Evolutionary conservation across 441 rosid species (phyloP).

Genomic region (Sinapis alba): DNA sequence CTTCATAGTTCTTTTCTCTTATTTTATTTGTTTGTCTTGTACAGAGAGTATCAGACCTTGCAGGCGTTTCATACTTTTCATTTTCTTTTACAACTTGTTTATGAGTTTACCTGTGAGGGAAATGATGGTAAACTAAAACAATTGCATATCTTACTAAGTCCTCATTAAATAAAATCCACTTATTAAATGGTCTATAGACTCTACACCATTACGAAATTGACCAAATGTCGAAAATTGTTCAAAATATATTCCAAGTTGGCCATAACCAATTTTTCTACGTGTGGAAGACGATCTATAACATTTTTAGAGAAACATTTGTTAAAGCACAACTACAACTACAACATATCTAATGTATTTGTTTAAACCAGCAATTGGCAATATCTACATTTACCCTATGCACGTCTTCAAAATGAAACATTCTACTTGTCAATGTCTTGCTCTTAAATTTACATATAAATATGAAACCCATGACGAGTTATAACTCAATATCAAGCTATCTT

Average conservation of each 20-base stretch:
- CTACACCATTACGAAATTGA: background rate
- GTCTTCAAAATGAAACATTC: background rate
- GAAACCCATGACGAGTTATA: background rate
- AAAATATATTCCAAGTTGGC: background rate
- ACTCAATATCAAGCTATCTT: background rate
- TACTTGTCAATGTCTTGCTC: background rate
- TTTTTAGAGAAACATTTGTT: background rate
- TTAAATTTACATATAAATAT: background rate
- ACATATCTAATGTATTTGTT: background rate
- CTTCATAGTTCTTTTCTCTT: background rate
- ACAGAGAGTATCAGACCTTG: background rate
- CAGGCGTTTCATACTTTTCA: background rate
- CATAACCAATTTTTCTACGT: background rate
- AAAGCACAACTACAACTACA: background rate
- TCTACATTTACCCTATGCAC: background rate
- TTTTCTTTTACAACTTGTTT: background rate
- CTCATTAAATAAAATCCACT: background rate
- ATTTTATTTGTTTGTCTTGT: background rate
- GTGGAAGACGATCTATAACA: background rate
- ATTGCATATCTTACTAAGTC: background rate
- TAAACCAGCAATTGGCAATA: background rate
- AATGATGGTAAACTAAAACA: background rate
- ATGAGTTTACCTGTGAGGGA: background rate
- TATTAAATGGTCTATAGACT: background rate
- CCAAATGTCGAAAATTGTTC: background rate